phyloP scores from a whole-genome alignment of 2,329 filamentous ascomycete species.

The Colletotrichum musae region DNA sequence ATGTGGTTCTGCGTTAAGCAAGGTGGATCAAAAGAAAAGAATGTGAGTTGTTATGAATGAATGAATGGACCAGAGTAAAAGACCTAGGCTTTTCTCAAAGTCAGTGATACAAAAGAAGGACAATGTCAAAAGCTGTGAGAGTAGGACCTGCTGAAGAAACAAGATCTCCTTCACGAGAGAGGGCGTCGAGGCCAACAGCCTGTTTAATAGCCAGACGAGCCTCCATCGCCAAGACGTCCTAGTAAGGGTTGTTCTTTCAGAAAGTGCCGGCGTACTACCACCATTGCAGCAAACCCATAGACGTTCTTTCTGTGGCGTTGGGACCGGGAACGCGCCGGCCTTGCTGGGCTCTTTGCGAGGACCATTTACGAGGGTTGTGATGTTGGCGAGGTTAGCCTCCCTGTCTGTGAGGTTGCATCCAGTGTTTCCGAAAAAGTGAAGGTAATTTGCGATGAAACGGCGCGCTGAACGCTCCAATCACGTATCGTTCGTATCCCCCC shows the following conservation, averaged over 20 bases:
- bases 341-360: neutral
- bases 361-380: neutral
- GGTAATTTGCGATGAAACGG: conserved; percentile 32
- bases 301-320: conserved; percentile 5
- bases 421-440: conserved; percentile 26
- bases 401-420: conserved; percentile 11
- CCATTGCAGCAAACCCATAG: neutral
- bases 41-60: neutral
- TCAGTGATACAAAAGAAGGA: conserved; percentile 3
- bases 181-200: conserved; percentile 5
- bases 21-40: neutral
- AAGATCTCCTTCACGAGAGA: neutral
- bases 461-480: conserved; percentile 13
- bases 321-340: neutral
- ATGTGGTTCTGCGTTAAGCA: neutral
- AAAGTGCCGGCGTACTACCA: conserved; percentile 1
- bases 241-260: conserved; percentile 5
- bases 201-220: conserved; percentile 19
- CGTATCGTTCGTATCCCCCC: neutral
- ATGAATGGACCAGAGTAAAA: conserved; percentile 17
- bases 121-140: conserved; percentile 11
- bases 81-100: conserved; percentile 15
- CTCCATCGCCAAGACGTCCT: conserved; percentile 27
- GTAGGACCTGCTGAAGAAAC: conserved; percentile 15
- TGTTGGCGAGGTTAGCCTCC: conserved; percentile 3